Percentiles rank a stretch among this genome's conserved stretches.
phyloP scores from a whole-genome alignment of 1,139 yeast species.

The Protomyces inouyei region DNA sequence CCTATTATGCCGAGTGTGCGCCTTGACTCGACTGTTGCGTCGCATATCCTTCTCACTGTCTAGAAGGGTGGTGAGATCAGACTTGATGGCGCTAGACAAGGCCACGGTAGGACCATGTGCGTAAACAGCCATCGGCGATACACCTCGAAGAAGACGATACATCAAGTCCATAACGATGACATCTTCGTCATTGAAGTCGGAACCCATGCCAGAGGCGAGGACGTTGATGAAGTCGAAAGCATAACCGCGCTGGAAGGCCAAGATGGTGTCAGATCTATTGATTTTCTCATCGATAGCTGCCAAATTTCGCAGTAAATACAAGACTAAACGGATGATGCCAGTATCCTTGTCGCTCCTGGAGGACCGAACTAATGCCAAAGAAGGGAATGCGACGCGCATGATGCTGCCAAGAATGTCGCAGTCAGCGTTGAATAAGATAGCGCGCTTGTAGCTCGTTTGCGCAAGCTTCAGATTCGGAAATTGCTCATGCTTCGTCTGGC shows the following conservation, averaged over 20 bases:
- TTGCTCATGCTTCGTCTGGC: conserved; percentile 49
- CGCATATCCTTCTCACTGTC: conserved; percentile 55
- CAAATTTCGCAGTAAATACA: conserved; percentile 70
- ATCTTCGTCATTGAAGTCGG: conserved; percentile 63
- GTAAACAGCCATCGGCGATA: conserved; percentile 44
- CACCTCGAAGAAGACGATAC: conserved; percentile 56
- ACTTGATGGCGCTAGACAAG: conserved; percentile 10
- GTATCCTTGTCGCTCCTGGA: conserved; percentile 70
- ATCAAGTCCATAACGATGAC: conserved; percentile 65
- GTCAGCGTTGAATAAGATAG: conserved; percentile 53
- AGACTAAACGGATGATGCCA: conserved; percentile 64
- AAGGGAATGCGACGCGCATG: conserved; percentile 63
- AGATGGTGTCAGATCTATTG: conserved; percentile 55
- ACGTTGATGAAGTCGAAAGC: conserved; percentile 69
- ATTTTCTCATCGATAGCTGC: conserved; percentile 76
- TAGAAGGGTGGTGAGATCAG: conserved; percentile 50
- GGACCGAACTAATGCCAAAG: conserved; percentile 48
- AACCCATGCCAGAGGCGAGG: conserved; percentile 58
- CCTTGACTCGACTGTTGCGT: conserved; percentile 35
- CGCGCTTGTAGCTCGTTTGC: conserved; percentile 67
- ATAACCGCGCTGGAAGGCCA: conserved; percentile 58
- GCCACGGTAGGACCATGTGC: not conserved
- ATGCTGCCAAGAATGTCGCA: conserved; percentile 67
- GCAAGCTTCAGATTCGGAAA: conserved; percentile 60
- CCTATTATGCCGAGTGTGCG: conserved; percentile 67